Evolutionary conservation across 208 protist genomes (phyloP).

Genomic region (Phytomonas serpens): DNA sequence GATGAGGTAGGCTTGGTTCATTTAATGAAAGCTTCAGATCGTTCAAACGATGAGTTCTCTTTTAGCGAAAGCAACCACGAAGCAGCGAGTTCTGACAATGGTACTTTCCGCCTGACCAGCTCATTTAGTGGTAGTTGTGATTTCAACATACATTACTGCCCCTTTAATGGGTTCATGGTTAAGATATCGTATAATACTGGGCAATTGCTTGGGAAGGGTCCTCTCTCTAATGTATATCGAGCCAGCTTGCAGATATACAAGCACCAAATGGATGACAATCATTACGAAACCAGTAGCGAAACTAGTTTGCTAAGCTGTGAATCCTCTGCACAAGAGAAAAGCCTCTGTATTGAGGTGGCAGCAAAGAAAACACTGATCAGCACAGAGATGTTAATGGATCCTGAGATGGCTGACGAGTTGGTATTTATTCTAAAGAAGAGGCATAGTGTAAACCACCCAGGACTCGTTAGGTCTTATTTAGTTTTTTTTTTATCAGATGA

Average conservation of each 20-base stretch:
- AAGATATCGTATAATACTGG: neutral
- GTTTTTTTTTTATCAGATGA: neutral
- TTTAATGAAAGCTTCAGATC: neutral
- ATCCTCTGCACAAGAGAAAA: neutral
- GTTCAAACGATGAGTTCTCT: neutral
- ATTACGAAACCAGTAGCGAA: neutral
- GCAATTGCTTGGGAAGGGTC: neutral
- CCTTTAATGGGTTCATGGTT: neutral
- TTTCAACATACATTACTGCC: neutral
- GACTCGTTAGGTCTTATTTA: neutral
- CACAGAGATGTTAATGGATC: neutral
- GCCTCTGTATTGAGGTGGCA: neutral
- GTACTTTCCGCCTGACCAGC: neutral
- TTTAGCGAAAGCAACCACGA: neutral
- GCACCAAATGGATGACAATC: neutral
- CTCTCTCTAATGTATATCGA: neutral
- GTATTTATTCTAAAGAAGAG: neutral
- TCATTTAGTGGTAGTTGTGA: neutral
- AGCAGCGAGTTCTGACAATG: neutral
- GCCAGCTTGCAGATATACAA: neutral
- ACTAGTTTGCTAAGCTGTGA: neutral
- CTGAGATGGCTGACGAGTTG: neutral
- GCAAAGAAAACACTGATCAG: neutral
- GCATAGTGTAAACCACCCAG: neutral
- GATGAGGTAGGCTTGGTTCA: neutral